Percentiles rank a stretch among this genome's conserved stretches.
phyloP scores from a whole-genome alignment of 2,329 filamentous ascomycete genomes.

The Colletotrichum siamense region DNA sequence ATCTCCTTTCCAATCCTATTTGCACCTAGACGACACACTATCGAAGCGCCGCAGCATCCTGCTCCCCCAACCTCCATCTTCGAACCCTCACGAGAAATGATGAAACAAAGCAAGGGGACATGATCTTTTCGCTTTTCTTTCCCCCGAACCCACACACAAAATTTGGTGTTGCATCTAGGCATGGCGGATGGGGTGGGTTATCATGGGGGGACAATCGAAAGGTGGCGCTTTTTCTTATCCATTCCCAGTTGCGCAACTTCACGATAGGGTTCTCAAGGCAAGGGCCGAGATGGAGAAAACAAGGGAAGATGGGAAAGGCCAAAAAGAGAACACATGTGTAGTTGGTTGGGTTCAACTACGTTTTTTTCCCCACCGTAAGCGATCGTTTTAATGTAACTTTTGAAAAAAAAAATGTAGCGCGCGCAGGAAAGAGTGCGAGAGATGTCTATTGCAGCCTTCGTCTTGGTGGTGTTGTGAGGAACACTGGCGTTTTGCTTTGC shows the following conservation, averaged over 20 bases:
- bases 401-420: background rate
- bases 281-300: background rate
- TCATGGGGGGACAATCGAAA: background rate
- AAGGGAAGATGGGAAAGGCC: constrained; percentile 1
- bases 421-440: background rate
- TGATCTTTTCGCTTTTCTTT: background rate
- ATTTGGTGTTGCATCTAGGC: constrained; percentile 14
- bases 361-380: constrained; percentile 11
- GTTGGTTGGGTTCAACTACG: constrained; percentile 16
- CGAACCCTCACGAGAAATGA: constrained; percentile 20
- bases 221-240: constrained; percentile 6
- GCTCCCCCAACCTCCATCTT: background rate
- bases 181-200: background rate
- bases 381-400: constrained; percentile 17
- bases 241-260: background rate
- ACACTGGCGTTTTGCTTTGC: background rate
- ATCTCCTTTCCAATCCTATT: background rate
- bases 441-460: background rate
- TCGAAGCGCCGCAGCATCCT: constrained; percentile 4
- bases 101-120: background rate
- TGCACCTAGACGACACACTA: constrained; percentile 9
- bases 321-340: constrained; percentile 12
- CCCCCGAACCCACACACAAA: constrained; percentile 4
- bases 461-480: background rate
- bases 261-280: background rate